Percentiles rank a stretch among this genome's conserved stretches.
These are phyloP conservation scores for Bigelowiella natans DNA, from an alignment of 78 protist genomes.

Conservation along the genomic window DNA sequence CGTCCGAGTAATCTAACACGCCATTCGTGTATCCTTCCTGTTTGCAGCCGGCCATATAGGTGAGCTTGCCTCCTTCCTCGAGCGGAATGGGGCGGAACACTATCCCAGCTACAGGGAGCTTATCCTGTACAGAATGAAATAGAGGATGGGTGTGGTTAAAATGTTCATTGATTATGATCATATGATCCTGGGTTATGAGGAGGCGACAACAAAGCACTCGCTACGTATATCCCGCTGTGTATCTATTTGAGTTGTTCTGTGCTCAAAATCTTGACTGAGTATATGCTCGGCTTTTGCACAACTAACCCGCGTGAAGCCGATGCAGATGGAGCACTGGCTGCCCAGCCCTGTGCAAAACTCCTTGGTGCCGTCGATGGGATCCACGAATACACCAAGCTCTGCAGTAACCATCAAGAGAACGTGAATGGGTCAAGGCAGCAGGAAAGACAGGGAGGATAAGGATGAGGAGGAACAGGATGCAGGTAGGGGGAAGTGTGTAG, in stretches of 20 bases:
- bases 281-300: too few species aligned
- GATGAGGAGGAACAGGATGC: neutral
- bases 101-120: slow-evolving; percentile 13
- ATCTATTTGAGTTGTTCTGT: too few species aligned
- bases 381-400: slow-evolving; percentile 13
- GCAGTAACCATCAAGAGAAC: neutral
- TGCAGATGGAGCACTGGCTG: slow-evolving; percentile 26
- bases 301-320: slow-evolving; percentile 16
- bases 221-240: too few species aligned
- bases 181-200: too few species aligned
- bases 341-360: slow-evolving; percentile 22
- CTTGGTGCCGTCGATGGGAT: slow-evolving; percentile 27
- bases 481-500: neutral
- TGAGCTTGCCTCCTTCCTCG: neutral
- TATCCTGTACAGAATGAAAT: too few species aligned
- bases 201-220: too few species aligned
- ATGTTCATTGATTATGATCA: too few species aligned
- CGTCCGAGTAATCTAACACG: neutral
- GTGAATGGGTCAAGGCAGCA: neutral
- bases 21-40: neutral
- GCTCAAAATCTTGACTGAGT: too few species aligned
- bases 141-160: too few species aligned
- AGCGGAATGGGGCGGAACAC: slow-evolving; percentile 18
- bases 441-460: neutral
- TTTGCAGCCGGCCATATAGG: neutral